Evolutionary conservation across 2,329 filamentous ascomycete species (phyloP).

Genomic region (Geosmithia putterillii): DNA sequence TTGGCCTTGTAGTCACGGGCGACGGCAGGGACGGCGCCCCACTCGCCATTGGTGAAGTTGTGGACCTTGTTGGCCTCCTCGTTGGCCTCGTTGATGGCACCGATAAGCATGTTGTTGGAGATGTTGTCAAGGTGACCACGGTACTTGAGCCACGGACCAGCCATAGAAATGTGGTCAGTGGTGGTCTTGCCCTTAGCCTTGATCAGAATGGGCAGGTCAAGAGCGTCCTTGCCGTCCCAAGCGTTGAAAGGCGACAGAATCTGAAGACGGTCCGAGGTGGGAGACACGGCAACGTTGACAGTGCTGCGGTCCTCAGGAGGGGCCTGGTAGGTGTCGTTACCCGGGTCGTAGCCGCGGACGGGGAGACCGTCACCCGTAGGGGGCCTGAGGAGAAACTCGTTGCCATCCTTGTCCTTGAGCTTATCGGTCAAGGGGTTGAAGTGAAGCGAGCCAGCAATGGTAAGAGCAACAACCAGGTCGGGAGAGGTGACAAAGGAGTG

Average conservation of each 20-base stretch:
- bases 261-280: slow-evolving; percentile 87
- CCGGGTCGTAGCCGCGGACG: slow-evolving; percentile 72
- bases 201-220: slow-evolving; percentile 81
- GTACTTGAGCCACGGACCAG: slow-evolving; percentile 96
- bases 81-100: slow-evolving; percentile 92
- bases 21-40: slow-evolving; percentile 79
- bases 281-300: slow-evolving; percentile 73
- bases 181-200: slow-evolving; percentile 96
- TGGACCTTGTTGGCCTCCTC: slow-evolving; percentile 95
- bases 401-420: slow-evolving; percentile 90
- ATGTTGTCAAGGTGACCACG: slow-evolving; percentile 98
- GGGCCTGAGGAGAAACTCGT: slow-evolving; percentile 78
- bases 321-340: slow-evolving; percentile 89
- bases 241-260: slow-evolving; percentile 72
- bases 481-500: slow-evolving; percentile 90
- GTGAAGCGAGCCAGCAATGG: slow-evolving; percentile 69
- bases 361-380: slow-evolving; percentile 70
- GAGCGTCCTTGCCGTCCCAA: slow-evolving; percentile 88
- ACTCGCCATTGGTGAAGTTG: slow-evolving; percentile 77
- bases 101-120: slow-evolving; percentile 99
- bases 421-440: slow-evolving; percentile 94
- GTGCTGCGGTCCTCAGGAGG: slow-evolving; percentile 67
- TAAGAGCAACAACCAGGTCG: slow-evolving; percentile 78
- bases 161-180: slow-evolving; percentile 96
- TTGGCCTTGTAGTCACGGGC: slow-evolving; percentile 98